A percentile compares a stretch with the other conserved stretches of the same genome.
Evolutionary conservation across 1,139 yeast genomes (phyloP).

Genomic region (Dujonia santamariae): DNA sequence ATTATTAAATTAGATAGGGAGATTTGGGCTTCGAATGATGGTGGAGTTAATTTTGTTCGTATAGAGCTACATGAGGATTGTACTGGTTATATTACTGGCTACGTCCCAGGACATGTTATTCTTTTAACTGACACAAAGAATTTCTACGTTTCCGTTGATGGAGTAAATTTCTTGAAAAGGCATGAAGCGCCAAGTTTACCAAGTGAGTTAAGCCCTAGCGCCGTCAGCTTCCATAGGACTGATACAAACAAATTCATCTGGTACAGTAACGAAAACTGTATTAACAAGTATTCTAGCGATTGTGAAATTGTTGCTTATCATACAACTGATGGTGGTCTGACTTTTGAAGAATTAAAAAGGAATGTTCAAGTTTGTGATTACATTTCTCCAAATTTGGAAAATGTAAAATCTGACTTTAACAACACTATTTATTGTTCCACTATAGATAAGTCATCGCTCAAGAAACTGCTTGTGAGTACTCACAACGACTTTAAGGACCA

Average conservation of each 20-base stretch:
- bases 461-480: slow-evolving; percentile 22
- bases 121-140: slow-evolving; percentile 50
- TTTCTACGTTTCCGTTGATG: slow-evolving; percentile 60
- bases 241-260: slow-evolving; percentile 62
- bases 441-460: slow-evolving; percentile 8
- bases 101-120: slow-evolving; percentile 61
- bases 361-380: slow-evolving; percentile 64
- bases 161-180: slow-evolving; percentile 56
- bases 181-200: slow-evolving; percentile 51
- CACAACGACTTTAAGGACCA: slow-evolving; percentile 24
- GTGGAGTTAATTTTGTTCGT: slow-evolving; percentile 61
- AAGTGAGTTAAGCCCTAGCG: slow-evolving; percentile 30
- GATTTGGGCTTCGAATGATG: slow-evolving; percentile 68
- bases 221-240: slow-evolving; percentile 56
- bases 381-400: slow-evolving; percentile 50
- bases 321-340: slow-evolving; percentile 61
- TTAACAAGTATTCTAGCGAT: slow-evolving; percentile 28
- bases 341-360: slow-evolving; percentile 52
- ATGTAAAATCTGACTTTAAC: slow-evolving; percentile 21
- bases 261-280: slow-evolving; percentile 64
- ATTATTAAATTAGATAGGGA: slow-evolving; percentile 54
- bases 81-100: slow-evolving; percentile 56
- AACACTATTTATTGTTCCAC: slow-evolving; percentile 59
- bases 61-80: slow-evolving; percentile 49
- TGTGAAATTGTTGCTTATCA: slow-evolving; percentile 60